These are phyloP conservation scores for Scedosporium apiospermum DNA, from an alignment of 2,329 filamentous ascomycete genomes.

Conservation along the genomic window DNA sequence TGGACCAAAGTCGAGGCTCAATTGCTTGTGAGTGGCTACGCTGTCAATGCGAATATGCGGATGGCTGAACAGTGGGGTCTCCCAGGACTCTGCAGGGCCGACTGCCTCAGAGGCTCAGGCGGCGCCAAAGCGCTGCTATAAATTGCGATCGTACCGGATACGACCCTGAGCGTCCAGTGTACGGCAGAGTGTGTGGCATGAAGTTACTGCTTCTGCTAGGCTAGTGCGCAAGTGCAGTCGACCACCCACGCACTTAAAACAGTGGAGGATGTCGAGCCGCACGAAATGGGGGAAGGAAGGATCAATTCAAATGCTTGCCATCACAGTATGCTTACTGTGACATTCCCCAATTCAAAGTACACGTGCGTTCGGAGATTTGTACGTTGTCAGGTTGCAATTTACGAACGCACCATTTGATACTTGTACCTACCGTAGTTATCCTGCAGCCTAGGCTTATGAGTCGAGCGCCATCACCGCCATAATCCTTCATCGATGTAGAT, in stretches of 20 bases:
- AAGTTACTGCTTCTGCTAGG: too few relatives aligned
- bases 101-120: background rate
- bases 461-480: too few relatives aligned
- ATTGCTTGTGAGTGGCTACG: background rate
- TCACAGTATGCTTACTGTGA: too few relatives aligned
- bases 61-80: background rate
- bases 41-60: background rate
- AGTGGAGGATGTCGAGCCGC: background rate
- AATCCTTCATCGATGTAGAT: background rate
- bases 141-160: background rate
- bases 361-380: background rate
- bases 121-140: background rate
- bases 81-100: background rate
- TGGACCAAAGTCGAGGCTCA: background rate
- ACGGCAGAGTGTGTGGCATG: too few relatives aligned
- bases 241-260: background rate
- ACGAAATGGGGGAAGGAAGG: background rate
- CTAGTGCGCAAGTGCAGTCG: too few relatives aligned
- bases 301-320: background rate
- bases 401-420: too few relatives aligned
- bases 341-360: background rate
- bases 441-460: too few relatives aligned
- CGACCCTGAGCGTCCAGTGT: background rate
- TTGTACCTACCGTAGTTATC: too few relatives aligned
- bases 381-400: background rate